phyloP scores from a whole-genome alignment of 345 rosid genomes.

The Lumnitzera racemosa region DNA sequence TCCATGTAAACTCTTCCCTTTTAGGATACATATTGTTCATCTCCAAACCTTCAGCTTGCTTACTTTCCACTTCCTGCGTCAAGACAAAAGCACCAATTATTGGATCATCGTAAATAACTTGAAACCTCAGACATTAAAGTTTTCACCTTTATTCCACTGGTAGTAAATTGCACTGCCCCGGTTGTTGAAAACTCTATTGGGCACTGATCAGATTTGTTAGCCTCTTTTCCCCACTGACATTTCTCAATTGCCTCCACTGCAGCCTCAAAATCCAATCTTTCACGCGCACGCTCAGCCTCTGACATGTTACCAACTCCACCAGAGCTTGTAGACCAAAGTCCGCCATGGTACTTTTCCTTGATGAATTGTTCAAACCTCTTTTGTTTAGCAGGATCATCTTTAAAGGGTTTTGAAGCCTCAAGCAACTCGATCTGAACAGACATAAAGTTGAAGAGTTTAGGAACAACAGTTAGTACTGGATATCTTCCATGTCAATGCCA shows the following conservation, averaged over 20 bases:
- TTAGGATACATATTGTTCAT: conserved; percentile 47
- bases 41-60: conserved; percentile 38
- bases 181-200: conserved; percentile 38
- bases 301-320: conserved; percentile 57
- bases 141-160: conserved; percentile 70
- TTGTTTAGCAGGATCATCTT: conserved; percentile 81
- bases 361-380: conserved; percentile 90
- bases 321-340: conserved; percentile 58
- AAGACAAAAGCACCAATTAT: conserved; percentile 13
- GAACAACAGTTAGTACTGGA: neutral
- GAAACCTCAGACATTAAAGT: conserved; percentile 2
- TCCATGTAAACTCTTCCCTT: conserved; percentile 94
- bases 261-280: conserved; percentile 93
- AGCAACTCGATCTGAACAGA: conserved; percentile 44
- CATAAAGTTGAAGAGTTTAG: conserved; percentile 9
- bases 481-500: neutral
- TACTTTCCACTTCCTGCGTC: conserved; percentile 46
- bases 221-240: conserved; percentile 47
- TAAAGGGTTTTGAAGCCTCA: conserved; percentile 68
- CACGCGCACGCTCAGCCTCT: conserved; percentile 89
- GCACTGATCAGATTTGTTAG: conserved; percentile 28
- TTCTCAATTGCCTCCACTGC: conserved; percentile 88
- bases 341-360: conserved; percentile 87
- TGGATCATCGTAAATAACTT: conserved; percentile 11
- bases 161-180: conserved; percentile 66